phyloP scores from a whole-genome alignment of 2,329 filamentous ascomycete species.

The Claviceps sorghi region DNA sequence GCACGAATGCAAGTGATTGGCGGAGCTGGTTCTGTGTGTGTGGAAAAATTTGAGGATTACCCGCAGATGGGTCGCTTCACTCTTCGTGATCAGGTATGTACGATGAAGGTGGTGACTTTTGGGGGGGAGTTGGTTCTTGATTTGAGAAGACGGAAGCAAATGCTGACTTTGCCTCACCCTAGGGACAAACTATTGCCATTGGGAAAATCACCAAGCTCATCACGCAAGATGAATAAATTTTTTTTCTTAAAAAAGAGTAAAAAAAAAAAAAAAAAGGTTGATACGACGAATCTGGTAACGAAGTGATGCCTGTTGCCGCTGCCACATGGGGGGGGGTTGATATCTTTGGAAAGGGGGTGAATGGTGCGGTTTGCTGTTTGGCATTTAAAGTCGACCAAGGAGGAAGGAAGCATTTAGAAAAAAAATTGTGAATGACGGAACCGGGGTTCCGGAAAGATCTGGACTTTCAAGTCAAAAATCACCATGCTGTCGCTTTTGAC shows the following conservation, averaged over 20 bases:
- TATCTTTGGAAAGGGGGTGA: neutral
- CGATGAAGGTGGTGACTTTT: neutral
- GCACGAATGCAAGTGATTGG: slow-evolving; percentile 79
- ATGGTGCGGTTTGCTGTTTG: neutral
- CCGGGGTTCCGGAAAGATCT: neutral
- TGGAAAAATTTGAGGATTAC: slow-evolving; percentile 92
- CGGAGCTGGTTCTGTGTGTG: slow-evolving; percentile 72
- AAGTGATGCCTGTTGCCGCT: neutral
- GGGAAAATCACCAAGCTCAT: slow-evolving; percentile 94
- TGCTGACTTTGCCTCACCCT: slow-evolving; percentile 3
- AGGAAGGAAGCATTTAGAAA: neutral
- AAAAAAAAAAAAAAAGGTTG: neutral
- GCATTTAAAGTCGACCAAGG: neutral
- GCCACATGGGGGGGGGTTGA: neutral
- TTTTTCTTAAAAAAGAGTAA: no score
- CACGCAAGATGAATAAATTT: slow-evolving; percentile 15
- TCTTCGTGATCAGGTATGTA: slow-evolving; percentile 64
- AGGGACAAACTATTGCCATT: slow-evolving; percentile 99
- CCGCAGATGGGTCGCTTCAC: slow-evolving; percentile 87
- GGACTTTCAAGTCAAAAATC: neutral
- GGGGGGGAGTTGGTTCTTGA: neutral
- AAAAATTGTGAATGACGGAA: neutral
- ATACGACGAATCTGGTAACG: neutral
- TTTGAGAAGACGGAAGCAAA: neutral
- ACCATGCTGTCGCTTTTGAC: neutral